Evolutionary conservation across 2,329 filamentous ascomycete genomes (phyloP), one percentile per base, ranked within the genome.

Genomic region (Phialophora tarda): DNA sequence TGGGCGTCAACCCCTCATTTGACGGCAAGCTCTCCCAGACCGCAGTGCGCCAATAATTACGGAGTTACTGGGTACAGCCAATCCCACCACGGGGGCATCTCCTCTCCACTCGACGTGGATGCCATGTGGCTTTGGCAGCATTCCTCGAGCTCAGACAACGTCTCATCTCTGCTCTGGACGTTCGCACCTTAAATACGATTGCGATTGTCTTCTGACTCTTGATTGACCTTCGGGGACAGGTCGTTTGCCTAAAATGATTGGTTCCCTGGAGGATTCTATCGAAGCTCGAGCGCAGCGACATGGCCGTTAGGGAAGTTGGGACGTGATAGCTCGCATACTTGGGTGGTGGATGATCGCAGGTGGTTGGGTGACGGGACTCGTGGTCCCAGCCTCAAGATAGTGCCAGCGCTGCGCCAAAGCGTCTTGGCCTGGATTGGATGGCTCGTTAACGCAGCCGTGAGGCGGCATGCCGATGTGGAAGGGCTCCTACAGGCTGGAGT

Each of bases 361-460:
- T 61, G 59, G 59, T 60, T 41, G 59, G 59, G 51, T 21, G 30
- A 11, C 28, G 30, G n/a, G 23, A 34, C 28, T 10, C 28, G 17
- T 24, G 21, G 48, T 51, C 48, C 59, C 59, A 61, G 30, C 47
- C 7, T 51, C 30, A 30, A 41, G 23, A 12, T 17, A n/a, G 53
- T 32, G 53, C n/a, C 26, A 55, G 28, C 10, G 8, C 28, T 34
- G 8, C 11, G 26, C 24, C 28, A 30, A 23, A 26, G 12, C 34
- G 32, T 44, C 21, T 61, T 23, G 32, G 32, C 14, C 14, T 30
- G n/a, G 59, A 61, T 34, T 17, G 59, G 48, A 53, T 61, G 59
- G 59, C 59, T 41, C 47, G 59, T 61, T 53, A 41, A 41, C 47
- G 48, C 47, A 61, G 59, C 59, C 59, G 59, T n/a, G 59, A 32